Evolutionary conservation across 225 moss, liverwort and hornwort species (phyloP), one percentile per base, ranked within the genome.

Genomic region (Pseudoscleropodium purum): DNA sequence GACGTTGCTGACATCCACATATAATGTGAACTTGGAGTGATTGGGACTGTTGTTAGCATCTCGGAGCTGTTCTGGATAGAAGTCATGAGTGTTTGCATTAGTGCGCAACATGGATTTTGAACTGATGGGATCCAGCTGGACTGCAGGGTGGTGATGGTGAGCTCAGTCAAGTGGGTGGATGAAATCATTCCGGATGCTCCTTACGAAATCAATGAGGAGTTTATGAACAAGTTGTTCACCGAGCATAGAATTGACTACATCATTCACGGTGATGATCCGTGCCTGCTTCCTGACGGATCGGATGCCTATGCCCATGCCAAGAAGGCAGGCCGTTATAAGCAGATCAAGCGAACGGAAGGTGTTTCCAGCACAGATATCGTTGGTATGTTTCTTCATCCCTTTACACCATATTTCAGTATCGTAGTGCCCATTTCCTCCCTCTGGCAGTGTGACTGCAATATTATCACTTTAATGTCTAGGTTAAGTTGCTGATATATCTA

Each of bases 351-450:
- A 81, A 99, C 99, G 5, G 99, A 99, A 96, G 99, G 99, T 80
- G 97, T 99, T 25, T 99, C 99, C 23, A 99, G 99, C 93, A 99
- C 99, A 36, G 99, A 99, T 81, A 99, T 99, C 70, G 99, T 99
- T 78, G 99, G 99, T 99, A 92, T 39, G 81, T 63, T 68, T 49
- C 25, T 83, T 41, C 52, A 81, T 81, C 69, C 41, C 52, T 85
- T 56, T 13, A 26, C 51, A 18, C 51, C 51, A 25, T 11, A 27
- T 49, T 75, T 47, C 51, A 13, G 13, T 43, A 39, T 59, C 65
- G 8, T 49, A 72, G 72, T 79, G 60, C 54, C 45, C 41, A 52
- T 74, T 47, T 81, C 23, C 33, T 66, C 27, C 9, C 23, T 85
- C 34, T 47, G 37, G 31, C 7, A 69, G 16, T 64, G 37, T 66